Evolutionary conservation across 2,329 filamentous ascomycete genomes (phyloP).

Genomic region (Nigrograna mackinnonii): DNA sequence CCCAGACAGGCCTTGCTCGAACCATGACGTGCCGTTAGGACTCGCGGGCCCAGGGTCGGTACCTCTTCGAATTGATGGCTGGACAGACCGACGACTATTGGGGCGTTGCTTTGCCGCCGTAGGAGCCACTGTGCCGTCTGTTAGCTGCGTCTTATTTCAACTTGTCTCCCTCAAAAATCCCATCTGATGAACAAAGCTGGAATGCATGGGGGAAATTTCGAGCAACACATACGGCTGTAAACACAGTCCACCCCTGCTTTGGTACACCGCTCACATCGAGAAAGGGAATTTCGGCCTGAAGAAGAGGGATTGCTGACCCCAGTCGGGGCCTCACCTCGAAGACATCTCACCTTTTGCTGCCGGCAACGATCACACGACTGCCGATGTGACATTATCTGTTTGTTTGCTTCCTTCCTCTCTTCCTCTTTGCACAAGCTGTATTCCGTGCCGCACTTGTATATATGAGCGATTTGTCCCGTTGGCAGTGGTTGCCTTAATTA

Average conservation of each 20-base stretch:
- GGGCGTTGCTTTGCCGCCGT: not conserved
- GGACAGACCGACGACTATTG: not conserved
- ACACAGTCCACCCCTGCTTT: constrained; percentile 5
- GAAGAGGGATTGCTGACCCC: not conserved
- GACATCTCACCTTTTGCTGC: constrained; percentile 8
- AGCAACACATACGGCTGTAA: constrained; percentile 8
- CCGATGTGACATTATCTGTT: not conserved
- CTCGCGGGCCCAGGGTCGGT: no score
- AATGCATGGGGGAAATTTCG: not conserved
- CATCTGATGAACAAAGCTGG: not conserved
- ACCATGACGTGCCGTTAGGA: no score
- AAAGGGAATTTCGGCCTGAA: not conserved
- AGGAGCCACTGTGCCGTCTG: not conserved
- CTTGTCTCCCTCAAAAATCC: not conserved
- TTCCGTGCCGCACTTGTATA: no score
- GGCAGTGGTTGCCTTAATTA: no score
- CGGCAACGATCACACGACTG: constrained; percentile 4
- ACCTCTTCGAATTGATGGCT: not conserved
- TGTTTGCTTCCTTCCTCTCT: no score
- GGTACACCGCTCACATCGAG: constrained; percentile 6
- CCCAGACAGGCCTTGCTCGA: no score
- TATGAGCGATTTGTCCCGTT: no score
- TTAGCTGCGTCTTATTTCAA: not conserved
- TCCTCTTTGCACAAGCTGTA: no score
- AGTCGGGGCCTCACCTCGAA: not conserved